Percentiles rank a stretch among this genome's conserved stretches.
These are phyloP conservation scores for Viola pubescens DNA, from an alignment of 441 rosid genomes.

Conservation along the genomic window DNA sequence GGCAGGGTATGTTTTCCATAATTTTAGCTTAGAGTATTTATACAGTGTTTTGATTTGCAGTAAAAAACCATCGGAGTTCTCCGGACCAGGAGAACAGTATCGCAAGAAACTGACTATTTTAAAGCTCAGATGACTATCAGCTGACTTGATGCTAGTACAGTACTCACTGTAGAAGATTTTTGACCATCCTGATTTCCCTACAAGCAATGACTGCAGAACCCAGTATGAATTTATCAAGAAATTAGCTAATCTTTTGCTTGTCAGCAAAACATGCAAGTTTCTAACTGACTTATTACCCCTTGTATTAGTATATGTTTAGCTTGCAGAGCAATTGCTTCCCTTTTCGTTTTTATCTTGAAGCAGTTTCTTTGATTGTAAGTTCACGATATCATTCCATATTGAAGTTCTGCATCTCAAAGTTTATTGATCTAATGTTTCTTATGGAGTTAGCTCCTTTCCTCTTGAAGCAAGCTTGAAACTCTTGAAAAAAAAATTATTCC, in stretches of 20 bases:
- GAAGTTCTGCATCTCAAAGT: too few relatives aligned
- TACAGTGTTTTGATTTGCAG: conserved; percentile 27
- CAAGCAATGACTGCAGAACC: too few relatives aligned
- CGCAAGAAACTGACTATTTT: conserved; percentile 17
- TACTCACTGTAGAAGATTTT: conserved; percentile 17
- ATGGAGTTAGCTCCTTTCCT: neutral
- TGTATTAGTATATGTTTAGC: too few relatives aligned
- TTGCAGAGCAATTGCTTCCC: too few relatives aligned
- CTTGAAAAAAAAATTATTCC: neutral
- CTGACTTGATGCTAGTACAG: conserved; percentile 28
- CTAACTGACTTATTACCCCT: neutral
- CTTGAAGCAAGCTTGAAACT: neutral
- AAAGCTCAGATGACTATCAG: conserved; percentile 16
- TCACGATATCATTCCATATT: too few relatives aligned
- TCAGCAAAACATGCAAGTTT: neutral
- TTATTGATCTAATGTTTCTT: neutral
- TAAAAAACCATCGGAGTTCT: conserved; percentile 26
- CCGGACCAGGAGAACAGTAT: conserved; percentile 20
- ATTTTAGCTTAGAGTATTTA: neutral
- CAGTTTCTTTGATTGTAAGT: too few relatives aligned
- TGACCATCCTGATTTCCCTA: conserved; percentile 12
- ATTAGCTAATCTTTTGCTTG: neutral
- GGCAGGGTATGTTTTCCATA: neutral
- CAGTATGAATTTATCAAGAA: neutral
- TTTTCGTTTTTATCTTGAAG: too few relatives aligned